Evolutionary conservation across 345 rosid species (phyloP), one percentile per base, ranked within the genome.

Genomic region (Rhizophora mangle): DNA sequence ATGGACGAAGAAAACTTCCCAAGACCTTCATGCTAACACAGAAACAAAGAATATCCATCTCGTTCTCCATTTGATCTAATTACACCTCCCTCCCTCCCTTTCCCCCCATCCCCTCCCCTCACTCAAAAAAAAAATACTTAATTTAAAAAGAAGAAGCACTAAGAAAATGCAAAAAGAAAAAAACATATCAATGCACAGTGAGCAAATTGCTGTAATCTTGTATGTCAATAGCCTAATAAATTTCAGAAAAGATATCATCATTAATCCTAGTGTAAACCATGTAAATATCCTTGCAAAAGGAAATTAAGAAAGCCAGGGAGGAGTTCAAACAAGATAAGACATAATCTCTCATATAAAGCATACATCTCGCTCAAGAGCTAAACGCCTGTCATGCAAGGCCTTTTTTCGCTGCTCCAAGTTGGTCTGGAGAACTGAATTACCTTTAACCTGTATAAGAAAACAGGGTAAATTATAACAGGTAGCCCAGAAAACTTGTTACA

Each of bases 331-430:
- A 71, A 56, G 6, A 32, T 20, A 56, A 63, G 27, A 39, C 29
- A 6, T 15, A 60, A 37, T 16, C 20, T 61, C 24, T 46, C 62
- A 32, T 53, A 24, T 30, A 55, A 39, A 80, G 77, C 89, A 22
- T 90, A 95, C 98, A 65, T 86, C 97, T 70, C 80, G 82, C 78
- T 87, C 88, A 63, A 95, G 89, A 72, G 88, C 87, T 78, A 77
- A 78, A 51, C 98, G 94, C 18, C 82, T 87, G 74, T 78, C 86
- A 34, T 81, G 78, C 83, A 92, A 77, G 67, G 82, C 78, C 73
- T 79, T 86, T 84, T 86, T 95, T 76, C 86, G 82, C 66, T 80
- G 76, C 74, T 85, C 89, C 80, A 95, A 62, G 67, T 72, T 82
- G 68, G 84, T 86, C 68, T 83, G 87, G 57, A 95, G 82, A 76